Conservation (phyloP, 139 green algal species). For the Pedinophyceae sp. region DNA sequence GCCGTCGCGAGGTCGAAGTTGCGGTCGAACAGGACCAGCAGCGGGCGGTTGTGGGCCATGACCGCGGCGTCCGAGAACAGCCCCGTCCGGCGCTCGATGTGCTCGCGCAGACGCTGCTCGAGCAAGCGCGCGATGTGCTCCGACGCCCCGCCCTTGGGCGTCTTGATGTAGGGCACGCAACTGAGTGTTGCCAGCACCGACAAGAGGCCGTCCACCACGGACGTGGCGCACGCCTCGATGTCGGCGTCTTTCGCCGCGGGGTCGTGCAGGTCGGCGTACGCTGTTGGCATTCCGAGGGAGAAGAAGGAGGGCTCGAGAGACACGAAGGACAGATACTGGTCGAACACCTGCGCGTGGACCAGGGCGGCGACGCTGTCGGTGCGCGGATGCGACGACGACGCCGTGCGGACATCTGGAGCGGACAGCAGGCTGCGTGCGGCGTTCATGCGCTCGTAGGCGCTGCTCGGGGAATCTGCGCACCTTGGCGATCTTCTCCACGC, state of each 20-base stretch:
- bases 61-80: conserved; percentile 48
- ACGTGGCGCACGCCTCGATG: conserved; percentile 47
- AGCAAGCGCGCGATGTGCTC: conserved; percentile 77
- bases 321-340: conserved; percentile 85
- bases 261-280: conserved; percentile 86
- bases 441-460: too few species aligned
- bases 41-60: conserved; percentile 48
- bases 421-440: too few species aligned
- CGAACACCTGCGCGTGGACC: conserved; percentile 64
- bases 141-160: conserved; percentile 70
- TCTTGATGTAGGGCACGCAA: conserved; percentile 85
- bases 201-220: conserved; percentile 85
- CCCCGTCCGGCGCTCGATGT: conserved; percentile 50
- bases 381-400: too few species aligned
- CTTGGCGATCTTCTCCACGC: conserved; percentile 33
- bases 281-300: conserved; percentile 55
- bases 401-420: too few species aligned
- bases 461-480: too few species aligned
- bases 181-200: conserved; percentile 72
- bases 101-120: conserved; percentile 56
- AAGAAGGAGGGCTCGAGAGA: conserved; percentile 77
- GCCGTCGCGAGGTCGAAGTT: conserved; percentile 84
- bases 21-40: conserved; percentile 91
- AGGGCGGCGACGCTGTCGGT: too few species aligned
- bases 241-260: conserved; percentile 61